Base-by-base conservation (phyloP, 225 moss, liverwort and hornwort genomes). In the Thuidium tamariscinum region DNA sequence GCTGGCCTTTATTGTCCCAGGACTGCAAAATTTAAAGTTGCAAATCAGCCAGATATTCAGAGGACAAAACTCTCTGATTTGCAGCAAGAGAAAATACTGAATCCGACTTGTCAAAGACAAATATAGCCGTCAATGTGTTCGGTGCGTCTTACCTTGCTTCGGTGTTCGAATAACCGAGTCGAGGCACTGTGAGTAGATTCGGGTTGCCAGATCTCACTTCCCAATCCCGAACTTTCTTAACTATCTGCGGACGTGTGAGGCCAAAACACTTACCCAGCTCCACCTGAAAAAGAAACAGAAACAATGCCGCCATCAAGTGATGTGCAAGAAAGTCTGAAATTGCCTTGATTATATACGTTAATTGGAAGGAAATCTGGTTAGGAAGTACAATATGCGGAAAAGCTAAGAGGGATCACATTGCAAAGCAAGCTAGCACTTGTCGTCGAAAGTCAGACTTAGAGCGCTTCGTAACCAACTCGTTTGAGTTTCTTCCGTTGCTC, bases 151-250 rank as follows among this genome's bases (percentile, higher is more conserved):
- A 82, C 88, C 88, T 89, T 22, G 4, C 46, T 65, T 60, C 26
- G 13, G 78, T 59, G 42, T 80, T 74, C 29, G 46, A 46, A 82
- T 57, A 84, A 32, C 74, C 79, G 54, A 91, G 73, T 52, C 89
- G 91, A 81, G 92, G 92, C 52, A 83, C 85, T n/a, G 91, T 91
- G 49, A 91, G 70, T 55, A 86, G 77, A 65, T 89, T 91, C 16
- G 73, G 85, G 44, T 91, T 86, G 80, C 88, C 89, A 30, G 91
- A 84, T 8, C 42, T 62, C 62, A 73, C 39, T 84, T 92, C 91
- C 91, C 88, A 89, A 79, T 89, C 83, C 51, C 88, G 81, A 69
- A 88, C 59, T 83, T 76, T 77, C 36, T 83, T n/a, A 26, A 91
- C 81, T 67, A 82, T 83, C 84, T 89, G 89, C 49, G 39, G 21